phyloP scores from a whole-genome alignment of 768 basidiomycete species.

The Mycena vitilis region DNA sequence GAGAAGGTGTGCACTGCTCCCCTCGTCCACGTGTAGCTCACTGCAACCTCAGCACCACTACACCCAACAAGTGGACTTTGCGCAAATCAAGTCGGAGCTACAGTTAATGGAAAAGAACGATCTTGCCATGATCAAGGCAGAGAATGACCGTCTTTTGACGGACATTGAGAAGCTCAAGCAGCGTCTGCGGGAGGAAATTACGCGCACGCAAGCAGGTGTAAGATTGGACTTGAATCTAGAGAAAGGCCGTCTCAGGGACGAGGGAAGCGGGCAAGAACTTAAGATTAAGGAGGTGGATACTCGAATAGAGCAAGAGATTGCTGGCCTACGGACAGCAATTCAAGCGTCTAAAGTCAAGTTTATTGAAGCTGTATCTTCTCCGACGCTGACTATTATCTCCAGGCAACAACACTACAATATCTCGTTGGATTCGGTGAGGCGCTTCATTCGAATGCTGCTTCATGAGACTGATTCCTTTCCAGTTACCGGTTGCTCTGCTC shows the following conservation, averaged over 20 bases:
- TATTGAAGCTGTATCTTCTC: background rate
- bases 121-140: constrained; percentile 92
- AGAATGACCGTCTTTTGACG: constrained; percentile 91
- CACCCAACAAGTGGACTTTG: constrained; percentile 97
- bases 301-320: constrained; percentile 95
- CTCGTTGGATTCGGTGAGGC: constrained; percentile 83
- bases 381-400: constrained; percentile 3
- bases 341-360: constrained; percentile 82
- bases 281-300: constrained; percentile 99
- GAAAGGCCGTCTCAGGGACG: constrained; percentile 95
- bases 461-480: constrained; percentile 29
- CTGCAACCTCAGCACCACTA: constrained; percentile 76
- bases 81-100: constrained; percentile 95
- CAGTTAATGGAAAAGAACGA: constrained; percentile 98
- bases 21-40: constrained; percentile 7
- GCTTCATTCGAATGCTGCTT: background rate
- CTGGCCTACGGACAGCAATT: constrained; percentile 83
- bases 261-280: constrained; percentile 89
- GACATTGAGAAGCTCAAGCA: constrained; percentile 98
- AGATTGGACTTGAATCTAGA: constrained; percentile 95
- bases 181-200: constrained; percentile 90
- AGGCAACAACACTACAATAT: constrained; percentile 90
- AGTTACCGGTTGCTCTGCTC: constrained; percentile 89
- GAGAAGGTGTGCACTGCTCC: constrained; percentile 75
- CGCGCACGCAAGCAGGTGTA: constrained; percentile 92